Conservation (phyloP, 192 early-diverging fungal genomes). For the Podila clonocystis region DNA sequence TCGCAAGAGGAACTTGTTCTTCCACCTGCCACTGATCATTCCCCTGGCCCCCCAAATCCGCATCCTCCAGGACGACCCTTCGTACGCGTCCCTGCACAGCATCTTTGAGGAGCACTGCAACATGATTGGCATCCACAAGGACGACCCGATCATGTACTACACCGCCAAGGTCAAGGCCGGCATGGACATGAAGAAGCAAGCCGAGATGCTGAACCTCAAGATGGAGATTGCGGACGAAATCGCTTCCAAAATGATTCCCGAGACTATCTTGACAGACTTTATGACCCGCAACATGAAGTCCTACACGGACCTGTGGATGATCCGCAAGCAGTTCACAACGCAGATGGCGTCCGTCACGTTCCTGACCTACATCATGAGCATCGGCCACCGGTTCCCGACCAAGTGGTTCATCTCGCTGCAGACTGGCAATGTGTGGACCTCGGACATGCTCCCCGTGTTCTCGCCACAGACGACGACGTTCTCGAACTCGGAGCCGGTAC, state of each 20-base stretch:
- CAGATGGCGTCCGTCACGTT: slow-evolving; percentile 91
- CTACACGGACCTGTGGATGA: slow-evolving; percentile 92
- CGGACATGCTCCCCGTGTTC: slow-evolving; percentile 83
- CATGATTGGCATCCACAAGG: slow-evolving; percentile 77
- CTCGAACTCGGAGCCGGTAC: slow-evolving; percentile 86
- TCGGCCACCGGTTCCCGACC: slow-evolving; percentile 87
- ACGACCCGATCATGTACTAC: slow-evolving; percentile 88
- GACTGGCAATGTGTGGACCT: slow-evolving; percentile 88
- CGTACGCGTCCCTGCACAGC: slow-evolving; percentile 89
- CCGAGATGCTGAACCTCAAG: slow-evolving; percentile 79
- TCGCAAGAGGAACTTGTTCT: slow-evolving; percentile 78
- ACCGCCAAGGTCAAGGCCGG: slow-evolving; percentile 77
- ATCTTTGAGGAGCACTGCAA: slow-evolving; percentile 93
- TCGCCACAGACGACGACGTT: slow-evolving; percentile 57
- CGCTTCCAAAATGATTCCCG: slow-evolving; percentile 83
- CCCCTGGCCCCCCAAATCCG: slow-evolving; percentile 93
- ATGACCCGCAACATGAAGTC: slow-evolving; percentile 78
- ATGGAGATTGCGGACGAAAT: slow-evolving; percentile 93
- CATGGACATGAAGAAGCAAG: slow-evolving; percentile 61
- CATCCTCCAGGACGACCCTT: slow-evolving; percentile 92
- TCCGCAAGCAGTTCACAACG: slow-evolving; percentile 92
- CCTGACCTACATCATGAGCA: slow-evolving; percentile 91
- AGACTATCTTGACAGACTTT: slow-evolving; percentile 84
- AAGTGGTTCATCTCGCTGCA: slow-evolving; percentile 89
- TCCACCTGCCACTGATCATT: slow-evolving; percentile 92